Evolutionary conservation across 306 rosid genomes (phyloP), one percentile per base, ranked within the genome.

Genomic region (Vachellia pachyceras): DNA sequence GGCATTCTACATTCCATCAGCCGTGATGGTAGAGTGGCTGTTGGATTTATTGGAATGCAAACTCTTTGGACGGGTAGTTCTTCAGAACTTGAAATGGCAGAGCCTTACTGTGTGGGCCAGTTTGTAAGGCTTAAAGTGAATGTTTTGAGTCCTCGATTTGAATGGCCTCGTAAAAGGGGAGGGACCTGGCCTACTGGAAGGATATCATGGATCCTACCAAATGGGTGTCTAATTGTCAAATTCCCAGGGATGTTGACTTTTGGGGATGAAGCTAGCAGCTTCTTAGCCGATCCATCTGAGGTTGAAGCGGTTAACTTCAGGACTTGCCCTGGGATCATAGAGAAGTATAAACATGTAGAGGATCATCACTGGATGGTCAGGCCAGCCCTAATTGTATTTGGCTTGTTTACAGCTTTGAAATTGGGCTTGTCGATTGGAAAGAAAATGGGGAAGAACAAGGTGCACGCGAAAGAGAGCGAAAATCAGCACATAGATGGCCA

Each of bases 311-410:
- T 93, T 37, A 82, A 85, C 58, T 91, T 95, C 33, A 75, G 49
- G 60, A 82, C 92, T 4, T 91, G 97, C 78, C 87, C 91, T 1
- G 92, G 98, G 44, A 25, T 93, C 72, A 81, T 91, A 58, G 92
- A 87, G 63, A 95, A 93, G 86, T 95, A 88, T 85, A 93, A 93
- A 78, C 99, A 95, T 80, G 74, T 95, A 0, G 99, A 95, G 90
- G 94, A 95, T 88, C 90, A 91, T 80, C 98, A 93, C 64, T 91
- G 97, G 99, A 89, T 94, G 7, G 88, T 95, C 54, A 90, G 96
- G 47, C 99, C 99, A 69, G 79, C 88, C 86, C 71, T 93, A 61
- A 83, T 90, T 78, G 94, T 91, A 61, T 65, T 95, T 12, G 92
- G 98, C 20, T 45, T 95, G 44, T 82, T 90, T n/a, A 89, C 99